Evolutionary conservation across 306 rosid species (phyloP).

Genomic region (Medicago ruthenica): DNA sequence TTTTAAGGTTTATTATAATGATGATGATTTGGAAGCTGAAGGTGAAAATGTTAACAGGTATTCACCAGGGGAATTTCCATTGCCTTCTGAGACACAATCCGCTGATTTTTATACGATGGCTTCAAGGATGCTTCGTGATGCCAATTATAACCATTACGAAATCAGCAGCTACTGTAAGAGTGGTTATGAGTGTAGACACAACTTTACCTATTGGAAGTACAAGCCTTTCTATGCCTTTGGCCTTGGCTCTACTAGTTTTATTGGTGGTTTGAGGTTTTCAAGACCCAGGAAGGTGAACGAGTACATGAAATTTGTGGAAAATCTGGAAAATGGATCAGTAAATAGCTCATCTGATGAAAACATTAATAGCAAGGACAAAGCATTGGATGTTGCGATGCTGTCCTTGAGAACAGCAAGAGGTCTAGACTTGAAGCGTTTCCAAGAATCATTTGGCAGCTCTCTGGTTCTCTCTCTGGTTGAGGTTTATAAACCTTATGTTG

Average conservation of each 20-base stretch:
- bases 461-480: constrained; percentile 64
- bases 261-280: constrained; percentile 79
- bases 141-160: constrained; percentile 77
- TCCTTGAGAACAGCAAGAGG: constrained; percentile 84
- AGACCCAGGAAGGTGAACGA: constrained; percentile 77
- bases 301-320: constrained; percentile 67
- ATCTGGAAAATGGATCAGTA: constrained; percentile 69
- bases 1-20: constrained; percentile 16
- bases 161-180: constrained; percentile 90
- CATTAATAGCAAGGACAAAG: constrained; percentile 59
- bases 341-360: constrained; percentile 45
- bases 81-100: constrained; percentile 85
- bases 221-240: constrained; percentile 84
- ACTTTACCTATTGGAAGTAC: constrained; percentile 89
- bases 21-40: constrained; percentile 39
- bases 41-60: constrained; percentile 61
- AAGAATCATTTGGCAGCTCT: constrained; percentile 62
- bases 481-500: constrained; percentile 68
- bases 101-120: constrained; percentile 87
- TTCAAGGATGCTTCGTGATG: constrained; percentile 67
- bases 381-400: constrained; percentile 84
- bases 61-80: constrained; percentile 82
- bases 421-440: constrained; percentile 66
- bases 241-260: constrained; percentile 86
- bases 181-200: constrained; percentile 88